Conservation (phyloP, 495 filamentous ascomycete genomes). For the Emericellopsis terricola region DNA sequence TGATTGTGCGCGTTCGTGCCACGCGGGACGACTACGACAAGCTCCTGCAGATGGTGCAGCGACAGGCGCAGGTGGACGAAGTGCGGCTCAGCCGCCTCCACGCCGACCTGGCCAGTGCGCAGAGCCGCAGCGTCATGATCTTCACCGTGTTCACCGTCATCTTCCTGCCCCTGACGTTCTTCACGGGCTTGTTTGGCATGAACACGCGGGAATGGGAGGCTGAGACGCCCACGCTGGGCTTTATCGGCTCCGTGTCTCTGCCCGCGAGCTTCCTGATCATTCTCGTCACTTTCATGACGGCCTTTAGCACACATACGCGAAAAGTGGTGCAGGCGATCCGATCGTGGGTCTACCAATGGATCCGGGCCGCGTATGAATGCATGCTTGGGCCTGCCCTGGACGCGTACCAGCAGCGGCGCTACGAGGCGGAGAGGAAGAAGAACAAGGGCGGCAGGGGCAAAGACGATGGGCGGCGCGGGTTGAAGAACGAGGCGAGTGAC, state of each 20-base stretch:
- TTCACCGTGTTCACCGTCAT: slow-evolving; percentile 54
- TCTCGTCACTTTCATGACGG: slow-evolving; percentile 17
- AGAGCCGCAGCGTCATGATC: slow-evolving; percentile 47
- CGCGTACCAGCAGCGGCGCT: slow-evolving; percentile 7
- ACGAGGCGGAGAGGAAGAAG: slow-evolving; percentile 9
- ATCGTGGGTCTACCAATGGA: slow-evolving; percentile 3
- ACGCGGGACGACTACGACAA: slow-evolving; percentile 40
- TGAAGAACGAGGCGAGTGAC: slow-evolving; percentile 18
- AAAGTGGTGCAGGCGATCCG: slow-evolving; percentile 11
- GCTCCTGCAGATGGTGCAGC: slow-evolving; percentile 48
- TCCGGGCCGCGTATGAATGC: slow-evolving; percentile 4
- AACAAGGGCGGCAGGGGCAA: slow-evolving; percentile 4
- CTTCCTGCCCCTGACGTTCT: slow-evolving; percentile 48
- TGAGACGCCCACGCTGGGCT: slow-evolving; percentile 13
- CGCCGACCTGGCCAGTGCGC: slow-evolving; percentile 42
- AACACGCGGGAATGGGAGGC: slow-evolving; percentile 45
- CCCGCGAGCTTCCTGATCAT: slow-evolving; percentile 21
- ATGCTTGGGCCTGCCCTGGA: slow-evolving; percentile 12
- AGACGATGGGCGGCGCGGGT: slow-evolving; percentile 1
- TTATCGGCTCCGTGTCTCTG: slow-evolving; percentile 23
- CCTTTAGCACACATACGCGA: slow-evolving; percentile 23
- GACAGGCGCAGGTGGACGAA: slow-evolving; percentile 51
- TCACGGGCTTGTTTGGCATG: slow-evolving; percentile 49
- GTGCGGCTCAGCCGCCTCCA: slow-evolving; percentile 44
- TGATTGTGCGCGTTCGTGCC: slow-evolving; percentile 32